phyloP scores from a whole-genome alignment of 257 asterid genomes.

The Cruciata laevipes region DNA sequence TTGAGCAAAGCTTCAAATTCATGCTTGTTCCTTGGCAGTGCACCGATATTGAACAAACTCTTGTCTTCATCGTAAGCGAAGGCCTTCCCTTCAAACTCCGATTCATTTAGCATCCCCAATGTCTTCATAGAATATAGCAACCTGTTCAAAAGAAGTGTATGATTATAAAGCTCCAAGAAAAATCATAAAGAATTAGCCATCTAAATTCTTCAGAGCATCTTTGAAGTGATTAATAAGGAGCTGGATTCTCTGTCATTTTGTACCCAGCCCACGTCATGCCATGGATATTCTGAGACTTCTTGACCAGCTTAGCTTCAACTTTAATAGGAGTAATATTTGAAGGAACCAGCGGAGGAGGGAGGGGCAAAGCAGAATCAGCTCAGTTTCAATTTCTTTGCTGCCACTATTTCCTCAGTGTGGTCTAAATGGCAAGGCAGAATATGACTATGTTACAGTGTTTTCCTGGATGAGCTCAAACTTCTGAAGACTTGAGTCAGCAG shows the following conservation, averaged over 20 bases:
- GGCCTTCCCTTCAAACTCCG: conserved; percentile 73
- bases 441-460: no score
- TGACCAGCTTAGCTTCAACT: conserved; percentile 37
- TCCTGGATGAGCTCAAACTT: no score
- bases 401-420: no score
- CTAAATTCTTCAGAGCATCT: conserved; percentile 54
- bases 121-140: conserved; percentile 84
- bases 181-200: conserved; percentile 28
- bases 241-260: conserved; percentile 63
- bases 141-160: conserved; percentile 31
- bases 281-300: conserved; percentile 57
- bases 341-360: conserved; percentile 83
- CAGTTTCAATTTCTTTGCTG: no score
- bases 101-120: conserved; percentile 86
- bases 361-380: conserved; percentile 44
- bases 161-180: background rate
- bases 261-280: conserved; percentile 71
- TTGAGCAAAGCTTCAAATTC: conserved; percentile 86
- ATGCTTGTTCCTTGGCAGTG: conserved; percentile 75
- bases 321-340: conserved; percentile 49
- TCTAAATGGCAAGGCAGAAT: no score
- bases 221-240: conserved; percentile 78
- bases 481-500: no score
- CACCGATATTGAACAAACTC: conserved; percentile 76
- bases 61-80: conserved; percentile 93